A percentile compares a stretch with the other conserved stretches of the same genome.
Evolutionary conservation across 495 filamentous ascomycete genomes (phyloP).

Genomic region (Lophiostoma macrostomum): DNA sequence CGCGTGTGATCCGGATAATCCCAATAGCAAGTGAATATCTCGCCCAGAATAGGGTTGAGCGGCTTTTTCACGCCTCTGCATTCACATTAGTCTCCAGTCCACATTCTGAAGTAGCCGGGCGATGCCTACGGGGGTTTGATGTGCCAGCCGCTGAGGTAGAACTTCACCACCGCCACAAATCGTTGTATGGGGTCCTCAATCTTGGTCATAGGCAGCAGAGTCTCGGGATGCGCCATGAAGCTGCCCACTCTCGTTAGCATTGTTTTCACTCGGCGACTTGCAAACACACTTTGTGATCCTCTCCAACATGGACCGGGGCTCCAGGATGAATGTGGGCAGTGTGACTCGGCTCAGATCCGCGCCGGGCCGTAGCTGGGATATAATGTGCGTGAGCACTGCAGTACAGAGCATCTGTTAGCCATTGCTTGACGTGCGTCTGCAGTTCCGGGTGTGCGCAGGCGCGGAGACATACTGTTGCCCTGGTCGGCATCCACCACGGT

Average conservation of each 20-base stretch:
- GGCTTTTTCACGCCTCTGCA: conserved; percentile 95
- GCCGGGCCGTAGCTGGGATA: conserved; percentile 91
- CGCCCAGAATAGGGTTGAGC: conserved; percentile 93
- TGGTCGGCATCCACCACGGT: conserved; percentile 73
- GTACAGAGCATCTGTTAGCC: conserved; percentile 8
- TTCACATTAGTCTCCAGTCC: background rate
- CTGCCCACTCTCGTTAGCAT: conserved; percentile 45
- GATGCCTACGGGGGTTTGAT: conserved; percentile 87
- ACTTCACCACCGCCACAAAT: conserved; percentile 93
- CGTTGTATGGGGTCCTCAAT: conserved; percentile 88
- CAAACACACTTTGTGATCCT: conserved; percentile 84
- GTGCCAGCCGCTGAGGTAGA: conserved; percentile 98
- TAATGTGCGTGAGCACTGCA: conserved; percentile 87
- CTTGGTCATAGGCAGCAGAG: conserved; percentile 77
- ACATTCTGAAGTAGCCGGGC: background rate
- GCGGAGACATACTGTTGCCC: conserved; percentile 56
- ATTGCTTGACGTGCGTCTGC: background rate
- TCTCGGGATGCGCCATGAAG: conserved; percentile 99
- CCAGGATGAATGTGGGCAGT: conserved; percentile 95
- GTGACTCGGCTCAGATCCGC: conserved; percentile 93
- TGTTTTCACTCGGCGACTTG: background rate
- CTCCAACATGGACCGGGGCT: conserved; percentile 96
- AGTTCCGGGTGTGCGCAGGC: background rate
- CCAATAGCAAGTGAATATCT: conserved; percentile 94
- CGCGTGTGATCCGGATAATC: conserved; percentile 81